Evolutionary conservation across 768 basidiomycete species (phyloP), one percentile per base, ranked within the genome.

Genomic region (Leucocoprinus birnbaumii): DNA sequence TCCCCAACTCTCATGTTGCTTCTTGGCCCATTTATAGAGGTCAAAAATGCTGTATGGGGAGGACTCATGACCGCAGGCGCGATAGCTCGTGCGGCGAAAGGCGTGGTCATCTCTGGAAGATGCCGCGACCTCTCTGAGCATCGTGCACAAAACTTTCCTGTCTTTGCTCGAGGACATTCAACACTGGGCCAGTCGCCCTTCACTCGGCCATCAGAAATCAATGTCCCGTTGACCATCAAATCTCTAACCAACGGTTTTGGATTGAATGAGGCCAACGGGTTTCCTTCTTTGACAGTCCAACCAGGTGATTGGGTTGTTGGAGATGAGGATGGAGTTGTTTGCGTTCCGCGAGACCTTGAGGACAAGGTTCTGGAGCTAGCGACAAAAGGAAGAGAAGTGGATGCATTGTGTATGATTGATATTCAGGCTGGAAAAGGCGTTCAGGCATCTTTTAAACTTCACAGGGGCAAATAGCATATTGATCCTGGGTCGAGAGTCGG

Each of bases 51-150:
- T 3, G 89, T 93, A 5, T 96, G 94, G 94, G 93, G 94, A 21
- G 93, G 94, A 18, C 82, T 92, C 47, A 92, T 94, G 92, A 85
- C 91, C 10, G 89, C 90, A 0, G 91, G 91, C 19, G 93, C 93
- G 1, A 80, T 84, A 63, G 80, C 82, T 11, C 83, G 86, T 53
- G 80, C 80, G 18, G 85, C 84, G 11, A 72, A 74, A 21, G 94
- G 91, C 10, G 91, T 88, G 44, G 74, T 96, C 40, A 87, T 96
- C 56, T 89, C 87, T 42, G 91, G 91, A 9, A 82, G 91, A 14
- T 91, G 89, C 70, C 80, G 94, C 63, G 94, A 98, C 69, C 66
- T 94, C 11, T 76, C 78, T 4, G 94, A 96, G 69, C 89, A 91
- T 62, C 80, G 84, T 38, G 71, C 72, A 3, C 73, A 84, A 8